Conservation (phyloP, 345 rosid genomes). For the Citrus sinensis region DVS_A1.0 CM039163.1:49721501-49722000, state of each 20-base stretch:
- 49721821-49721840: neutral
- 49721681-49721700: constrained; percentile 72
- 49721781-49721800: neutral
- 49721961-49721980: constrained; percentile 25
- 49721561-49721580: neutral
- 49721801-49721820: neutral
- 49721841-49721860: neutral
- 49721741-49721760: constrained; percentile 85
- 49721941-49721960: constrained; percentile 83
- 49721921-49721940: constrained; percentile 94
- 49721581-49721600: neutral
- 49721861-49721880: neutral
- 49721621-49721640: constrained; percentile 54
- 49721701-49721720: constrained; percentile 57
- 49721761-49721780: neutral
- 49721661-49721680: constrained; percentile 60
- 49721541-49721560: neutral
- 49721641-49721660: constrained; percentile 74
- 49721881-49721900: constrained; percentile 99
- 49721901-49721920: constrained; percentile 94
- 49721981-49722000: neutral
- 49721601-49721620: neutral
- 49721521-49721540: neutral
- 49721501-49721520: constrained; percentile 39
- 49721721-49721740: constrained; percentile 70